Base-by-base conservation (phyloP, 2,329 filamentous ascomycete species). In the Fusarium luffae region DNA sequence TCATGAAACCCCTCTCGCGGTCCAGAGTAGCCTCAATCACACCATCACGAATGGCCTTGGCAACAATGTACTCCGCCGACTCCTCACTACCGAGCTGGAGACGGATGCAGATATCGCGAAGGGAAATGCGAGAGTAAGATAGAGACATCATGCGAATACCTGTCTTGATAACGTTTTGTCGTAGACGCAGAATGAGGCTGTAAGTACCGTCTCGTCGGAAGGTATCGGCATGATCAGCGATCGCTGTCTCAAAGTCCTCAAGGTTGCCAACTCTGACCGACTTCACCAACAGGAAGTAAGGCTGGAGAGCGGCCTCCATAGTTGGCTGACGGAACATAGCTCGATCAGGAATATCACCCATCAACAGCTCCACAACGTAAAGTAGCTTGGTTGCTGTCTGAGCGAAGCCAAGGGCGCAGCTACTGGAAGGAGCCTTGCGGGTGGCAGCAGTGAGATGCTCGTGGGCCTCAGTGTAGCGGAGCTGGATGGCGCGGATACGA, bases 111-210 rank as follows among this genome's bases (percentile, higher is more conserved):
- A 99, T 99, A 78, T 99, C 96, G 62, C 96, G 92, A 59, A 99
- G 88, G 2, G 95, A 98, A 77, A 99, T 99, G 68, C 95, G 93
- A 64, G 95, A 97, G 85, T 99, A 99, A 21, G 94, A 97, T 70
- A 99, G 86, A 42, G 95, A 98, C 89, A 99, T 97, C 94, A 98
- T 98, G 74, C 96, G 93, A 70, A 99, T 97, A 72, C 96, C 96
- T 5, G 96, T 99, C 86, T 97, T 97, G 89, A 99, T 98, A 77
- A 99, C 96, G 78, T 99, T 99, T 82, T 99, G 96, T 74, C 96
- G 91, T 67, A 99, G 87, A 68, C 96, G 94, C 69, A 98, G 88
- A 75, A 98, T 97, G 61, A 99, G 86, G 13, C 94, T 97, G 84
- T 98, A 98, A 21, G 95, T 98, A 60, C 93, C 93, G 79, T 99